phyloP scores from a whole-genome alignment of 2,329 filamentous ascomycete genomes.

The Metarhizium sp. region DNA sequence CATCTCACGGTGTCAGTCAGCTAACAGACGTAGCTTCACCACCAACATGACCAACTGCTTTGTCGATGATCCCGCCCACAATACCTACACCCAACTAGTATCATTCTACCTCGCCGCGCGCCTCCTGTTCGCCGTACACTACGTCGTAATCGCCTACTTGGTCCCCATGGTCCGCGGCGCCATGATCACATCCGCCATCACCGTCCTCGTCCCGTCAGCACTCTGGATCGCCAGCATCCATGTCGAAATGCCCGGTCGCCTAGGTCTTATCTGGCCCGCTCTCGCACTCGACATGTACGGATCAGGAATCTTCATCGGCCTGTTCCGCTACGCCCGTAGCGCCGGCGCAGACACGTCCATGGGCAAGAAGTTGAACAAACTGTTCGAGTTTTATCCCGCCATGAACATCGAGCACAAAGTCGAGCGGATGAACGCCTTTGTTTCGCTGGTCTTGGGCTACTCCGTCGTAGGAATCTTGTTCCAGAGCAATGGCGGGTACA shows the following conservation, averaged over 20 bases:
- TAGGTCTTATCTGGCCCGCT: conserved; percentile 47
- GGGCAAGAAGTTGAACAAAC: conserved; percentile 17
- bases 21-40: too few relatives aligned
- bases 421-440: conserved; percentile 46
- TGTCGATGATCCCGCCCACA: conserved; percentile 17
- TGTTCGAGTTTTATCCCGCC: too few relatives aligned
- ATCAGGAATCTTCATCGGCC: conserved; percentile 29
- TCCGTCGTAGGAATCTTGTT: conserved; percentile 53
- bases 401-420: too few relatives aligned
- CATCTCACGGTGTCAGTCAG: too few relatives aligned
- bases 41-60: too few relatives aligned
- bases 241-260: conserved; percentile 11
- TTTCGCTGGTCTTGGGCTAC: conserved; percentile 55
- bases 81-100: conserved; percentile 49
- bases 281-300: conserved; percentile 44
- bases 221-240: too few relatives aligned
- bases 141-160: conserved; percentile 13
- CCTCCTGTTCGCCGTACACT: conserved; percentile 41
- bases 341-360: conserved; percentile 11
- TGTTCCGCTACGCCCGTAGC: conserved; percentile 22
- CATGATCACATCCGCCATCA: neutral
- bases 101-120: conserved; percentile 52
- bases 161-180: too few relatives aligned
- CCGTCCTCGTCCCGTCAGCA: too few relatives aligned
- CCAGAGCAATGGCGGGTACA: conserved; percentile 36